These are phyloP conservation scores for Elsinoe batatas DNA, from an alignment of 2,329 filamentous ascomycete species.

Conservation along the genomic window DNA sequence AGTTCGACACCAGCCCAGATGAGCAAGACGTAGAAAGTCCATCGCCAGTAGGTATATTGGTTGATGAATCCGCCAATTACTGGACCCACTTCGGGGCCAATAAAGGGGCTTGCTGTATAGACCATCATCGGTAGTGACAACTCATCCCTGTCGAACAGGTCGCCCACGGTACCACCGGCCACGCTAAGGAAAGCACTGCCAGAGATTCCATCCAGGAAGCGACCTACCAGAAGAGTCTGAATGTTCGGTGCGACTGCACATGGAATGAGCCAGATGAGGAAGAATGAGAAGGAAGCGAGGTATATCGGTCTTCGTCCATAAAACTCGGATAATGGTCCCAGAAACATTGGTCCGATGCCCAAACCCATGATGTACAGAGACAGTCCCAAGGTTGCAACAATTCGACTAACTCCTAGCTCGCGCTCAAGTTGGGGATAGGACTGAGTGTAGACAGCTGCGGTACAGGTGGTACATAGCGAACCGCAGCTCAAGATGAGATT, in stretches of 20 bases:
- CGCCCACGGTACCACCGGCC: slow-evolving; percentile 75
- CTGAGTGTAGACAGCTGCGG: slow-evolving; percentile 79
- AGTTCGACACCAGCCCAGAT: slow-evolving; percentile 68
- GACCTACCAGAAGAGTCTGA: slow-evolving; percentile 63
- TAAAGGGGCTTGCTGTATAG: slow-evolving; percentile 45
- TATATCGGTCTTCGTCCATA: slow-evolving; percentile 78
- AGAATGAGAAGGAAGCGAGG: slow-evolving; percentile 61
- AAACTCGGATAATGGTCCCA: slow-evolving; percentile 49
- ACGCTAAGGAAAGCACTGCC: slow-evolving; percentile 57
- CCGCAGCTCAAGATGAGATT: slow-evolving; percentile 63
- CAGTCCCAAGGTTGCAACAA: slow-evolving; percentile 70
- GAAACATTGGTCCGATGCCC: slow-evolving; percentile 46
- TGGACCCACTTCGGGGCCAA: slow-evolving; percentile 47
- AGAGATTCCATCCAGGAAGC: slow-evolving; percentile 67
- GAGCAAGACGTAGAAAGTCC: slow-evolving; percentile 75
- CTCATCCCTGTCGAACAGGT: slow-evolving; percentile 59
- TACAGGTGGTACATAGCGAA: slow-evolving; percentile 74
- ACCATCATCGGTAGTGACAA: slow-evolving; percentile 77
- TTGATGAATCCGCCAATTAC: slow-evolving; percentile 74
- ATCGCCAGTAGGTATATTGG: slow-evolving; percentile 61
- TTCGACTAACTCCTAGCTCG: slow-evolving; percentile 61
- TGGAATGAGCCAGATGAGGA: slow-evolving; percentile 66
- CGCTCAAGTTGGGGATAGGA: slow-evolving; percentile 68
- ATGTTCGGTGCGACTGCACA: slow-evolving; percentile 74
- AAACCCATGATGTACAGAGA: slow-evolving; percentile 76